Evolutionary conservation across 225 moss, liverwort and hornwort genomes (phyloP).

Genomic region (Sphagnum contortum): DNA sequence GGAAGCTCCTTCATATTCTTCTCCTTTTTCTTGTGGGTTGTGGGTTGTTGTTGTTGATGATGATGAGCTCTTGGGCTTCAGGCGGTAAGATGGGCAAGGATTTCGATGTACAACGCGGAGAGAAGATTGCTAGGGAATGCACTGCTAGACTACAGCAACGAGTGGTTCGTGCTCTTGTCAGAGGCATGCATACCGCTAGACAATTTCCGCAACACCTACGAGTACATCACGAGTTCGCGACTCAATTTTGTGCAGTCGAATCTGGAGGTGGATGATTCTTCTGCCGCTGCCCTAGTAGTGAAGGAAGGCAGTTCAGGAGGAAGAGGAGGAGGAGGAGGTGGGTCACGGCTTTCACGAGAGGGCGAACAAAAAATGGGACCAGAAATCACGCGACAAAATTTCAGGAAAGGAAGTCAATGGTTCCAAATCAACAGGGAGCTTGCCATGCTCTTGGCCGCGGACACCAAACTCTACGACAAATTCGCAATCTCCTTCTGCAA

Average conservation of each 20-base stretch:
- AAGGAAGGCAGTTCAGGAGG: no score
- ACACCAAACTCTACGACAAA: slow-evolving; percentile 21
- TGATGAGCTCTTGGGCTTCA: slow-evolving; percentile 3
- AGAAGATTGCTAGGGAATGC: slow-evolving; percentile 29
- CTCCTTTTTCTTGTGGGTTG: not conserved
- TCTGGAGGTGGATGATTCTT: not conserved
- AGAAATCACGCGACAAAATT: slow-evolving; percentile 19
- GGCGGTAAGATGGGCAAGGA: slow-evolving; percentile 24
- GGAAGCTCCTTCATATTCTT: not conserved
- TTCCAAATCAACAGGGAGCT: slow-evolving; percentile 31
- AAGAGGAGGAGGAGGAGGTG: no score
- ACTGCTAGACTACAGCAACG: slow-evolving; percentile 13
- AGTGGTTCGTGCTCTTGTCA: slow-evolving; percentile 33
- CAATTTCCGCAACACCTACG: slow-evolving; percentile 11
- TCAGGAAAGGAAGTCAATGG: slow-evolving; percentile 48
- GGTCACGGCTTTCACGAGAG: slow-evolving; percentile 12
- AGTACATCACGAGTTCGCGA: slow-evolving; percentile 15
- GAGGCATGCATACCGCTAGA: slow-evolving; percentile 30
- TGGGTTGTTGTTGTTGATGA: not conserved
- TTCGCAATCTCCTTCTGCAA: slow-evolving; percentile 22
- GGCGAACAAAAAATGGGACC: slow-evolving; percentile 13
- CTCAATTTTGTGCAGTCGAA: slow-evolving; percentile 18
- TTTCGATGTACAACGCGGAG: slow-evolving; percentile 26
- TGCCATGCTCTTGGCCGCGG: slow-evolving; percentile 2
- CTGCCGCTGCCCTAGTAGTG: not conserved